A percentile compares a stretch with the other conserved stretches of the same genome.
Conservation (phyloP, 345 rosid genomes). For the Euphorbia tirucalli region DNA sequence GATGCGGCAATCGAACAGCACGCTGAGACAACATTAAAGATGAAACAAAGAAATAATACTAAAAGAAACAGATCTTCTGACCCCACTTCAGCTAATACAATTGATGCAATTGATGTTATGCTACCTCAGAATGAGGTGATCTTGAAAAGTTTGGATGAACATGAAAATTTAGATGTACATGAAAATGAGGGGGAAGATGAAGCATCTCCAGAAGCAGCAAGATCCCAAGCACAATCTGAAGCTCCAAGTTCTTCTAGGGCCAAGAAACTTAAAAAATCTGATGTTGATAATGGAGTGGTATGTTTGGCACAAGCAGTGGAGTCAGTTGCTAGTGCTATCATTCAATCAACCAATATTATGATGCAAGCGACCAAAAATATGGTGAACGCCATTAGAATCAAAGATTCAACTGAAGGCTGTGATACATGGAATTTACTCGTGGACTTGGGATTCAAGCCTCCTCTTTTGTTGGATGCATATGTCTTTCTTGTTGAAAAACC, state of each 20-base stretch:
- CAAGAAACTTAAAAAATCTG: not conserved
- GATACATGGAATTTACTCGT: too few relatives aligned
- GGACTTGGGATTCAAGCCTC: too few relatives aligned
- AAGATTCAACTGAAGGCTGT: too few relatives aligned
- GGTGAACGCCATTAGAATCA: not conserved
- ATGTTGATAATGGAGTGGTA: not conserved
- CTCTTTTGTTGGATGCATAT: not conserved
- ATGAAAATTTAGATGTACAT: not conserved
- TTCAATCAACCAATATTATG: too few relatives aligned
- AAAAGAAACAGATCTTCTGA: too few relatives aligned
- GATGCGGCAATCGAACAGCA: too few relatives aligned
- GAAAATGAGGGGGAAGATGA: not conserved
- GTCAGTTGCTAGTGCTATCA: not conserved
- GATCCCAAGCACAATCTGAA: not conserved
- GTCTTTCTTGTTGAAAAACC: not conserved
- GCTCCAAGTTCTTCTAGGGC: not conserved
- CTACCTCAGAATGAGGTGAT: not conserved
- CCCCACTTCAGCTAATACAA: not conserved
- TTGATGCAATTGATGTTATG: not conserved
- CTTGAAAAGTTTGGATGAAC: not conserved
- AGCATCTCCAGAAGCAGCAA: too few relatives aligned
- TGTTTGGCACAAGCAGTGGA: not conserved
- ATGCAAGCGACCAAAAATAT: not conserved
- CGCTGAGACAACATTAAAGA: too few relatives aligned
- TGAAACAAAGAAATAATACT: too few relatives aligned